Evolutionary conservation across 1,284 basidiomycete genomes (phyloP), one percentile per base, ranked within the genome.

Genomic region (Naganishia cerealis): DNA sequence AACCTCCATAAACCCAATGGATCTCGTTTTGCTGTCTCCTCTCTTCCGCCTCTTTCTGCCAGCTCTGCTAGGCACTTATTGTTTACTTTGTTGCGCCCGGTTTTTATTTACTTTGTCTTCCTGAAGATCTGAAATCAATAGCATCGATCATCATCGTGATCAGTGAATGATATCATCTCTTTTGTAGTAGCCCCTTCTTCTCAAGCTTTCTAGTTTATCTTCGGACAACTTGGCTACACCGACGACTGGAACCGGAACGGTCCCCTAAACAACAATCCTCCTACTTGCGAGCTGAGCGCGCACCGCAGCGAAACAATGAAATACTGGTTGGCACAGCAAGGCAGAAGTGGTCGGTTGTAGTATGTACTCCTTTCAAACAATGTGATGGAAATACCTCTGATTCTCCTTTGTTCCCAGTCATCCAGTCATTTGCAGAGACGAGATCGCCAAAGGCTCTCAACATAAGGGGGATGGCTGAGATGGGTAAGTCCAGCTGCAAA

Each of bases 291-390:
- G 46, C 10, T 48, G 13, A 18, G 7, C 3, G 42, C 42, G 5
- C 42, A 15, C 5, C 13, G 4, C 42, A 18, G 10, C 46, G 46
- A 10, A 3, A 48, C 46, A 48, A 21, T 3, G 10, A 21, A 21
- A 4, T 48, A 21, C 18, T 21, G n/a, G n/a, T n/a, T 48, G 46
- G 18, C 2, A 48, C 46, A 48, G 46, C 46, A 21, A 48, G 24
- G 13, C n/a, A n/a, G n/a, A 21, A 3, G n/a, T 16, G 46, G n/a
- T 48, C 46, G 13, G n/a, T 48, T n/a, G n/a, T n/a, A n/a, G n/a
- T n/a, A n/a, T 48, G n/a, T 48, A 48, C 46, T 48, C 46, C 46
- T 48, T 48, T 48, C 46, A 48, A 48, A 48, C 46, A n/a, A n/a
- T n/a, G 46, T 48, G 46, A 48, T 48, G 46, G 46, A 48, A 48